These are phyloP conservation scores for Diaporthe destruens DNA, from an alignment of 2,329 filamentous ascomycete species.

Conservation along the genomic window DNA sequence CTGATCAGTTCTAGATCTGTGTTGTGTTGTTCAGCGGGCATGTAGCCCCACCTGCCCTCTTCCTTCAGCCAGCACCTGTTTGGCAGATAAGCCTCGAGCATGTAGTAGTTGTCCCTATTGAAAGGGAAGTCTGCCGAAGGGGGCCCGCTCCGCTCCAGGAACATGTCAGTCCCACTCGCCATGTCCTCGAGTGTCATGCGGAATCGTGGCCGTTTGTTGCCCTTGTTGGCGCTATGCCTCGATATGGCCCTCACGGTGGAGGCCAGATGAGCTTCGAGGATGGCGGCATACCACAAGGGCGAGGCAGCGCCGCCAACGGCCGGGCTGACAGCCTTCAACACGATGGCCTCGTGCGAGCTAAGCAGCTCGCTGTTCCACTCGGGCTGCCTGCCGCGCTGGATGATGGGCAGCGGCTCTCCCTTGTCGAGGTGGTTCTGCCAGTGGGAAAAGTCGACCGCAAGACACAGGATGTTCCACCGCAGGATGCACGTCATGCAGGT, in stretches of 20 bases:
- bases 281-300: constrained; percentile 63
- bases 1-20: constrained; percentile 52
- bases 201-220: constrained; percentile 57
- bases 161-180: constrained; percentile 60
- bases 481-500: constrained; percentile 69
- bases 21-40: constrained; percentile 55
- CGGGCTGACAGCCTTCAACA: constrained; percentile 59
- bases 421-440: constrained; percentile 66
- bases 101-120: constrained; percentile 69
- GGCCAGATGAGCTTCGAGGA: constrained; percentile 49
- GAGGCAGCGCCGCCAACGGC: constrained; percentile 5
- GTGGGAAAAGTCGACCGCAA: constrained; percentile 67
- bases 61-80: constrained; percentile 65
- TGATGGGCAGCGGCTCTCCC: constrained; percentile 64
- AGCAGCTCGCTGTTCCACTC: constrained; percentile 64
- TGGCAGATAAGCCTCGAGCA: constrained; percentile 69
- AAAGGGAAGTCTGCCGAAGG: constrained; percentile 65
- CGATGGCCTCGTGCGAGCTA: constrained; percentile 56
- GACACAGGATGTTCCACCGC: constrained; percentile 67
- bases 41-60: constrained; percentile 62
- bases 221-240: constrained; percentile 60
- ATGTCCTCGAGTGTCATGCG: constrained; percentile 56
- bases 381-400: constrained; percentile 60
- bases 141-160: constrained; percentile 64
- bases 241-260: constrained; percentile 50